phyloP scores from a whole-genome alignment of 2,329 filamentous ascomycete species.

The Venturia asperata region DNA sequence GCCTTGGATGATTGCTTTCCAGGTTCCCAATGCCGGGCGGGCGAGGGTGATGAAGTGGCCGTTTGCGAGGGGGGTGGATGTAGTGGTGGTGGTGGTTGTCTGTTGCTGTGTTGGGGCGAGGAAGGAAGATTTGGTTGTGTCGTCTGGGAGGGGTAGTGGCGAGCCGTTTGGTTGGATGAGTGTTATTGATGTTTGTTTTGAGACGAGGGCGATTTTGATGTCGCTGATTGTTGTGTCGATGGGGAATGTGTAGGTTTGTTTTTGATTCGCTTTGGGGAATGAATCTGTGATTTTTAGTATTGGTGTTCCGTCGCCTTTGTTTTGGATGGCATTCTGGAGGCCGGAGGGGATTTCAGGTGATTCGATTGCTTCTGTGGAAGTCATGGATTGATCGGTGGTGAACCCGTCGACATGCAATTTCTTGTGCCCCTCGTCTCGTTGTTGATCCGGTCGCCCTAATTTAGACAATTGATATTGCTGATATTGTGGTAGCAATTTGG shows the following conservation, averaged over 20 bases:
- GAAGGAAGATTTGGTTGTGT: background rate
- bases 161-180: background rate
- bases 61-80: background rate
- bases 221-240: background rate
- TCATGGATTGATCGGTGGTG: background rate
- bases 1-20: background rate
- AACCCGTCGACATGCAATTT: background rate
- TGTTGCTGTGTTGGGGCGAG: background rate
- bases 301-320: background rate
- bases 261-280: background rate
- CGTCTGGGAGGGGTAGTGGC: background rate
- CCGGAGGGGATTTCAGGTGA: background rate
- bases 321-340: background rate
- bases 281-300: background rate
- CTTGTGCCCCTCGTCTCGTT: background rate
- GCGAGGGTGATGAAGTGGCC: slow-evolving; percentile 8
- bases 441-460: background rate
- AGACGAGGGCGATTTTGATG: slow-evolving; percentile 3
- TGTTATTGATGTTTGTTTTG: background rate
- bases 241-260: slow-evolving; percentile 7
- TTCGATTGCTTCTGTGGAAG: background rate
- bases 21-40: background rate
- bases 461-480: background rate
- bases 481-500: background rate
- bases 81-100: background rate